Percentiles rank a stretch among this genome's conserved stretches.
These are phyloP conservation scores for Theileria luwenshuni DNA, from an alignment of 169 alveolate species.

Conservation along the genomic window DNA sequence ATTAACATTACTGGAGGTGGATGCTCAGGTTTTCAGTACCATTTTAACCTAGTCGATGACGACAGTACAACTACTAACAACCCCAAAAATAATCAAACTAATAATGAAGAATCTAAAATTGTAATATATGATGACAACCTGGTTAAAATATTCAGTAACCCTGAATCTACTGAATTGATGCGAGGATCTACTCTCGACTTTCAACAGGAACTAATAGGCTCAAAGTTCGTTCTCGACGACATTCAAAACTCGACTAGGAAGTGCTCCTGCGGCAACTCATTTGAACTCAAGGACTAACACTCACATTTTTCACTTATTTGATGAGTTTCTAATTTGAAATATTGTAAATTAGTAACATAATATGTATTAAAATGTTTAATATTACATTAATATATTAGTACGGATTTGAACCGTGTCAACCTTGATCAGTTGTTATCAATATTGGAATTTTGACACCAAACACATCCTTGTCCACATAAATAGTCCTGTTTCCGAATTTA, in stretches of 20 bases:
- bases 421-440: no score
- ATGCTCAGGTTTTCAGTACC: slow-evolving; percentile 79
- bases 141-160: slow-evolving; percentile 67
- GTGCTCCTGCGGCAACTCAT: slow-evolving; percentile 80
- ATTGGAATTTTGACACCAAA: no score
- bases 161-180: slow-evolving; percentile 62
- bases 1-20: slow-evolving; percentile 78
- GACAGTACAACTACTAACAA: no score
- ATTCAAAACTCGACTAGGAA: slow-evolving; percentile 72
- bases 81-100: slow-evolving; percentile 24
- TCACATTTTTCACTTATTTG: no score
- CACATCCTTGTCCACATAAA: no score
- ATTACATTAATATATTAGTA: no score
- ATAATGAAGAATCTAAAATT: slow-evolving; percentile 9
- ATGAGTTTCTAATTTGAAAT: no score
- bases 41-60: slow-evolving; percentile 65
- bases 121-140: slow-evolving; percentile 61
- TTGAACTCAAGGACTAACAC: slow-evolving; percentile 67
- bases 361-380: no score
- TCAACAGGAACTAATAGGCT: slow-evolving; percentile 67
- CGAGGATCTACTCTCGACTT: slow-evolving; percentile 70
- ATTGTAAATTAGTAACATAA: no score
- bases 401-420: no score
- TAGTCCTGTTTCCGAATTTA: no score
- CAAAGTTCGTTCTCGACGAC: slow-evolving; percentile 70